Percentiles rank a stretch among this genome's conserved stretches.
These are phyloP conservation scores for Coemansia sp. DNA, from an alignment of 192 early-diverging fungal species.

Conservation along the genomic window DNA sequence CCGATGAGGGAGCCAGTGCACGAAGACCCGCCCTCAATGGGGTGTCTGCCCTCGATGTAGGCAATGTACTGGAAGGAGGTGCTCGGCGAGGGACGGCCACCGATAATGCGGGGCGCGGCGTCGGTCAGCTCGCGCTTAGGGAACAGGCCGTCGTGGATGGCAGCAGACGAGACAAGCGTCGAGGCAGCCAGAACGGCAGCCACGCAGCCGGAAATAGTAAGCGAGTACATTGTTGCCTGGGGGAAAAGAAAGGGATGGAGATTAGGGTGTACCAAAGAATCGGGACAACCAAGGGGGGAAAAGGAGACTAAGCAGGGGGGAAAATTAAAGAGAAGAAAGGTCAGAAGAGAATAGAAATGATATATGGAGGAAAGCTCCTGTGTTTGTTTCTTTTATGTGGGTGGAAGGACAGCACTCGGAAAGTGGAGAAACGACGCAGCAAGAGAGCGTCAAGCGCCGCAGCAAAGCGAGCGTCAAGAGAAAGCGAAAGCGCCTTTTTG, in stretches of 20 bases:
- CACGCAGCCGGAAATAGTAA: slow-evolving; percentile 4
- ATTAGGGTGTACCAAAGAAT: not conserved
- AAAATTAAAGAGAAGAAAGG: not conserved
- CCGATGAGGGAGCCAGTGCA: slow-evolving; percentile 55
- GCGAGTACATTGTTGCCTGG: not conserved
- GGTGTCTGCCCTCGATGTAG: slow-evolving; percentile 19
- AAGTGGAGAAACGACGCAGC: slow-evolving; percentile 55
- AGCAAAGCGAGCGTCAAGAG: too few relatives aligned
- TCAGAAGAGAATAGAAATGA: too few relatives aligned
- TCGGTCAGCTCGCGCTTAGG: slow-evolving; percentile 8
- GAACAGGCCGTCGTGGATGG: not conserved
- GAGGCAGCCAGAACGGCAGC: slow-evolving; percentile 6
- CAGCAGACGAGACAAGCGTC: slow-evolving; percentile 1
- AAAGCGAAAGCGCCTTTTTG: not conserved
- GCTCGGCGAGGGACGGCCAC: slow-evolving; percentile 22
- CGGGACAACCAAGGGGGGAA: not conserved
- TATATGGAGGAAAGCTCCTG: not conserved
- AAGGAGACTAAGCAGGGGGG: too few relatives aligned
- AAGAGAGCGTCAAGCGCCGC: slow-evolving; percentile 9
- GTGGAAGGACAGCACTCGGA: slow-evolving; percentile 69
- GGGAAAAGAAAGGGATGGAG: not conserved
- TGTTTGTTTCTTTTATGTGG: not conserved
- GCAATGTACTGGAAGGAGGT: slow-evolving; percentile 39
- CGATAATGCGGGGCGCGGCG: slow-evolving; percentile 38
- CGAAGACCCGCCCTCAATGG: slow-evolving; percentile 1